A percentile compares a stretch with the other conserved stretches of the same genome.
These are phyloP conservation scores for Selenicereus undatus DNA, from an alignment of 148 eudicot species.

Conservation along the genomic window DNA sequence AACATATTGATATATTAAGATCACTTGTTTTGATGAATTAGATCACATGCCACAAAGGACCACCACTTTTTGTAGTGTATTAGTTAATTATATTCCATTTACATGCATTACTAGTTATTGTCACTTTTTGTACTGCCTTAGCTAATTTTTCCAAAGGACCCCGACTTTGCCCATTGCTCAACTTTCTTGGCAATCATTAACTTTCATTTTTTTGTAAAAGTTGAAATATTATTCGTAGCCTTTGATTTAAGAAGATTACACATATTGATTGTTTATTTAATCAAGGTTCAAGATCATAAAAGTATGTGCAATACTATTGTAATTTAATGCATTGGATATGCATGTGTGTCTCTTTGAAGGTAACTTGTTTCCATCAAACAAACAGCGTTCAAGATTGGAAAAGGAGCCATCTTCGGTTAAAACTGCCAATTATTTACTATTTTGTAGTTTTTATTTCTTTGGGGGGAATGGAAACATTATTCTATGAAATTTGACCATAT, in stretches of 20 bases:
- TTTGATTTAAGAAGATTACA: not conserved
- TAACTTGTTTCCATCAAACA: conserved; percentile 34
- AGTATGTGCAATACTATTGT: conserved; percentile 1
- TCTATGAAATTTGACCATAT: no score
- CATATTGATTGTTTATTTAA: not conserved
- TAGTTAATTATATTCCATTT: conserved; percentile 24
- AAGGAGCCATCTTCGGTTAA: conserved; percentile 7
- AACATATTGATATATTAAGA: not conserved
- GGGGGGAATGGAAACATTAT: no score
- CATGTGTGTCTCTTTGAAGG: conserved; percentile 23
- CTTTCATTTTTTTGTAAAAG: conserved; percentile 11
- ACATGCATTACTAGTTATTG: conserved; percentile 22
- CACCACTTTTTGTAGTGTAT: no score
- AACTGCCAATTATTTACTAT: not conserved
- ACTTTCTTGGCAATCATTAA: conserved; percentile 15
- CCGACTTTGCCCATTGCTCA: conserved; percentile 13
- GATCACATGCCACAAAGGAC: conserved; percentile 3
- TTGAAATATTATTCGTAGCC: conserved; percentile 24
- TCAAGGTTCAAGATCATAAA: not conserved
- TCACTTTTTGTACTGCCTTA: conserved; percentile 21
- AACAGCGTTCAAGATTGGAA: conserved; percentile 17
- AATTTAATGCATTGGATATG: not conserved
- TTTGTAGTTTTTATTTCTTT: not conserved
- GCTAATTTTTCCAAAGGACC: conserved; percentile 23
- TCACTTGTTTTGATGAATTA: no score